Percentiles rank a stretch among this genome's conserved stretches.
Evolutionary conservation across 2,329 filamentous ascomycete genomes (phyloP).

Genomic region (Colletotrichum filicis): DNA sequence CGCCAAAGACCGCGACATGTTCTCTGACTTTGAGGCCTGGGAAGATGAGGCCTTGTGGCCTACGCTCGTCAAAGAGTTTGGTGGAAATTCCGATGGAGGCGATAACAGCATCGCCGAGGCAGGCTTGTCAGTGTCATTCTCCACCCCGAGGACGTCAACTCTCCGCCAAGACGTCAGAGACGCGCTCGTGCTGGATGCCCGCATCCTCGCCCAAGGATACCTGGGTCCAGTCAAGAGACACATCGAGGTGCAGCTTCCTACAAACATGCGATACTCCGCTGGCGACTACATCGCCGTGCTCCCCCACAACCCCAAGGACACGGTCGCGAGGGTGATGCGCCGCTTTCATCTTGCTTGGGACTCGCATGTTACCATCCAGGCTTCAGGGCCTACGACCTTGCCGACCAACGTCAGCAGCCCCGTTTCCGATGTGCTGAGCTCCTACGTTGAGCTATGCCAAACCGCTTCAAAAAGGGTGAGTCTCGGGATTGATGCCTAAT

Average conservation of each 20-base stretch:
- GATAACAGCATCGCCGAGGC: slow-evolving; percentile 34
- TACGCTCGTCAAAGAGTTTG: slow-evolving; percentile 59
- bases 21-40: slow-evolving; percentile 75
- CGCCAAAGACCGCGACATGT: slow-evolving; percentile 73
- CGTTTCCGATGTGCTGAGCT: slow-evolving; percentile 71
- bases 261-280: slow-evolving; percentile 72
- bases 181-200: slow-evolving; percentile 65
- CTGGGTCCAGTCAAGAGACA: slow-evolving; percentile 69
- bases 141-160: slow-evolving; percentile 63
- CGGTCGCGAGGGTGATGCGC: slow-evolving; percentile 71
- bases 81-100: slow-evolving; percentile 57
- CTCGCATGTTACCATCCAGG: slow-evolving; percentile 69
- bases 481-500: slow-evolving; percentile 16
- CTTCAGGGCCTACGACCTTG: slow-evolving; percentile 62
- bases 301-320: slow-evolving; percentile 74
- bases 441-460: slow-evolving; percentile 79
- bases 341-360: slow-evolving; percentile 78
- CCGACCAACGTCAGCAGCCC: slow-evolving; percentile 68
- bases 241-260: slow-evolving; percentile 75
- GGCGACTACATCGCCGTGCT: slow-evolving; percentile 83
- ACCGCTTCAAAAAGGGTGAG: slow-evolving; percentile 74
- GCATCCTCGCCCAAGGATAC: slow-evolving; percentile 55
- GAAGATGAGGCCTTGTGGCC: slow-evolving; percentile 67
- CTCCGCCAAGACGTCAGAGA: slow-evolving; percentile 71
- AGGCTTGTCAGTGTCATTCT: slow-evolving; percentile 61